A percentile compares a stretch with the other conserved stretches of the same genome.
Conservation (phyloP, 352 stramenopile species). For the Phytophthora quininea region DNA sequence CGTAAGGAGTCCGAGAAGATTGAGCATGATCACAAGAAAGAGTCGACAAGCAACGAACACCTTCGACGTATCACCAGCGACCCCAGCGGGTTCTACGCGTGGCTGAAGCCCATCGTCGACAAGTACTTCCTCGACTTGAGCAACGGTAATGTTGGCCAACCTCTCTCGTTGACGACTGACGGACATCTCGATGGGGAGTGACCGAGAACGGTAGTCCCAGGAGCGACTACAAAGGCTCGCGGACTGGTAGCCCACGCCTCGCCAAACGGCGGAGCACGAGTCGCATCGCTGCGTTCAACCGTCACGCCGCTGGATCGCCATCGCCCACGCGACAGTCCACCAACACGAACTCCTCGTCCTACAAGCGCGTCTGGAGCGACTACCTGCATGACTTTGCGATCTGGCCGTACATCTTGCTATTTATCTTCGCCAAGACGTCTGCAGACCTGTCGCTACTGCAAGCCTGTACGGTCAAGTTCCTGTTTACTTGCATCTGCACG, state of each 20-base stretch:
- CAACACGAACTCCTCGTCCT: neutral
- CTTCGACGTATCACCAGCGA: slow-evolving; percentile 66
- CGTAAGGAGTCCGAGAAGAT: slow-evolving; percentile 84
- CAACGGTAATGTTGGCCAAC: slow-evolving; percentile 39
- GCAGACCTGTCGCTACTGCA: slow-evolving; percentile 44
- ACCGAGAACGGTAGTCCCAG: slow-evolving; percentile 8
- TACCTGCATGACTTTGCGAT: slow-evolving; percentile 76
- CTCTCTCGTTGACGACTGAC: slow-evolving; percentile 15
- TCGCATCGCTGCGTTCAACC: slow-evolving; percentile 44
- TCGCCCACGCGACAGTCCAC: neutral
- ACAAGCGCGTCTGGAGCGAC: slow-evolving; percentile 44
- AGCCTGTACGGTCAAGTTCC: slow-evolving; percentile 66
- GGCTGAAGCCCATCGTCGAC: slow-evolving; percentile 67
- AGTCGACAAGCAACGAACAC: slow-evolving; percentile 50
- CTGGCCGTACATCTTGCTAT: slow-evolving; percentile 73
- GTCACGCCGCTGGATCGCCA: slow-evolving; percentile 12
- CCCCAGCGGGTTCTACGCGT: slow-evolving; percentile 79
- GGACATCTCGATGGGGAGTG: slow-evolving; percentile 9
- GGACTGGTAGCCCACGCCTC: slow-evolving; percentile 28
- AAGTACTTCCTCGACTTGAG: slow-evolving; percentile 66
- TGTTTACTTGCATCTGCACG: slow-evolving; percentile 74
- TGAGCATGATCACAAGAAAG: slow-evolving; percentile 57
- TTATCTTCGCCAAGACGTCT: slow-evolving; percentile 58
- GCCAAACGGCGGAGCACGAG: slow-evolving; percentile 29
- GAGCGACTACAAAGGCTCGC: slow-evolving; percentile 15